Conservation (phyloP, 352 stramenopile genomes). For the Phytophthora rubi region DNA sequence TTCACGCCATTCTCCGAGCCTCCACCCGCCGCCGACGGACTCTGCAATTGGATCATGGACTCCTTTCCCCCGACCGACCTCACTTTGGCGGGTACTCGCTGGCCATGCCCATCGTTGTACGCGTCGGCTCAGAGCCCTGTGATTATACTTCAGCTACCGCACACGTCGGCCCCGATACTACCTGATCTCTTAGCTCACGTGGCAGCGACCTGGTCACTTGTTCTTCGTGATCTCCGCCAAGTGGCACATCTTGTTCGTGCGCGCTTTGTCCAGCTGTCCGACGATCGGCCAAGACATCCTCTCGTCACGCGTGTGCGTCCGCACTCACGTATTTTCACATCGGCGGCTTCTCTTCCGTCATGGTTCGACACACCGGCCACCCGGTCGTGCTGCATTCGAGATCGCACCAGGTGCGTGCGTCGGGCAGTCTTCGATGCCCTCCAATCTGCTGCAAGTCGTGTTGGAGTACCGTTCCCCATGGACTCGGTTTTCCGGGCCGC, state of each 20-base stretch:
- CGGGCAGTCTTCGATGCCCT: too few species aligned
- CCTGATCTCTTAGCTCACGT: not conserved
- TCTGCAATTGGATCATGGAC: conserved; percentile 37
- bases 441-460: too few species aligned
- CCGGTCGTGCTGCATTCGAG: not conserved
- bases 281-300: not conserved
- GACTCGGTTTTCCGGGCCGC: too few species aligned
- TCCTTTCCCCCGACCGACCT: not conserved
- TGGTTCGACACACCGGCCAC: not conserved
- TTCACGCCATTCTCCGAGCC: conserved; percentile 1
- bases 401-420: too few species aligned
- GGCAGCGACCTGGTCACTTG: too few species aligned
- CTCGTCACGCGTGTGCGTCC: not conserved
- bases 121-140: not conserved
- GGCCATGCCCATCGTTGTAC: not conserved
- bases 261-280: not conserved
- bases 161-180: not conserved
- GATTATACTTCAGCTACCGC: not conserved
- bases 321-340: not conserved
- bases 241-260: conserved; percentile 10
- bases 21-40: conserved; percentile 6
- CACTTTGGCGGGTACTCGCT: not conserved
- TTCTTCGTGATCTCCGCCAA: not conserved
- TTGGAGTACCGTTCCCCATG: too few species aligned
- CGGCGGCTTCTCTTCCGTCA: not conserved